Evolutionary conservation across 768 basidiomycete genomes (phyloP).

Genomic region (Termitomyces heimii): DNA sequence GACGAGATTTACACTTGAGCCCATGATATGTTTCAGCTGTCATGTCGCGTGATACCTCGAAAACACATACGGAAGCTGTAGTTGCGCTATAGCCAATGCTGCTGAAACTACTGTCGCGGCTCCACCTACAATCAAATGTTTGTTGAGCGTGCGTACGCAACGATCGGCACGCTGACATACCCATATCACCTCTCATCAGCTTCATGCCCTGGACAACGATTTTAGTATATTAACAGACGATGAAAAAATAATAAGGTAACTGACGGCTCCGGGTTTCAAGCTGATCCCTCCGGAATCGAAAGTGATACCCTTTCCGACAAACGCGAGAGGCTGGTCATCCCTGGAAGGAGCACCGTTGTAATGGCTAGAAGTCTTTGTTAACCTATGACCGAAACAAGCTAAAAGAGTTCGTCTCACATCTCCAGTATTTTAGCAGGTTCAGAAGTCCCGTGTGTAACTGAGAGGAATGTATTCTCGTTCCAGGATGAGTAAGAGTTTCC

Average conservation of each 20-base stretch:
- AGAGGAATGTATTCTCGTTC: slow-evolving; percentile 71
- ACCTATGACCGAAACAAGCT: neutral
- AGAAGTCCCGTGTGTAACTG: slow-evolving; percentile 74
- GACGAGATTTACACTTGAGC: slow-evolving; percentile 64
- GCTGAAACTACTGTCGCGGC: slow-evolving; percentile 75
- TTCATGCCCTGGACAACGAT: slow-evolving; percentile 59
- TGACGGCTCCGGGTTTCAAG: slow-evolving; percentile 66
- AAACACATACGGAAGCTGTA: slow-evolving; percentile 64
- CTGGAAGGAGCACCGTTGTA: slow-evolving; percentile 69
- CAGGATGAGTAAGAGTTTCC: neutral
- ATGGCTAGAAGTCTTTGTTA: slow-evolving; percentile 39
- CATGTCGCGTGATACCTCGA: neutral
- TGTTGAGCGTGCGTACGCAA: neutral
- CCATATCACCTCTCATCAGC: slow-evolving; percentile 85
- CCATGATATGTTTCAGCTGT: neutral
- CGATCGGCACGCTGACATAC: slow-evolving; percentile 24
- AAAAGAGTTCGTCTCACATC: slow-evolving; percentile 40
- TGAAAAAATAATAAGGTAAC: slow-evolving; percentile 15
- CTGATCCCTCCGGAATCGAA: slow-evolving; percentile 89
- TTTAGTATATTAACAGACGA: neutral
- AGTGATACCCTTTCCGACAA: slow-evolving; percentile 88
- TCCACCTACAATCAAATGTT: slow-evolving; percentile 39
- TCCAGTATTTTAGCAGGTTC: slow-evolving; percentile 88
- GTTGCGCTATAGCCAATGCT: slow-evolving; percentile 73
- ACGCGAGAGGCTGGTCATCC: slow-evolving; percentile 55